These are phyloP conservation scores for Mucor plumbeus DNA, from an alignment of 371 early-diverging fungal species.

Conservation along the genomic window DNA sequence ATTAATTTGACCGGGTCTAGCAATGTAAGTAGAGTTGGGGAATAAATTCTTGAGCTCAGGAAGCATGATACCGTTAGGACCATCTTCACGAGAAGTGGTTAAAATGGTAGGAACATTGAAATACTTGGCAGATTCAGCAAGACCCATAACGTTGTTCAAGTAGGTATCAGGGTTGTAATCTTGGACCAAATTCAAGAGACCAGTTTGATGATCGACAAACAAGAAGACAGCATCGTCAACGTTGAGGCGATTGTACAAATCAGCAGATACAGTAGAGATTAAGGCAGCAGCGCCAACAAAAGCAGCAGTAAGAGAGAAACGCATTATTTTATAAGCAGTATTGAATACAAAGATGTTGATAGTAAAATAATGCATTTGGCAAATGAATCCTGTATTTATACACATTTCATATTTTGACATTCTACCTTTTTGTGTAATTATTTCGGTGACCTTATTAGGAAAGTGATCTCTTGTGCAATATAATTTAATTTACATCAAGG, in stretches of 20 bases:
- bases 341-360: neutral
- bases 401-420: neutral
- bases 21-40: constrained; percentile 29
- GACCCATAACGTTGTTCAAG: constrained; percentile 33
- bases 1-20: constrained; percentile 40
- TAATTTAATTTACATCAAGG: no score
- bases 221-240: constrained; percentile 30
- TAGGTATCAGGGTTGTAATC: constrained; percentile 30
- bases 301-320: constrained; percentile 25
- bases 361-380: neutral
- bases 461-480: neutral
- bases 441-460: neutral
- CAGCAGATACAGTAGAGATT: constrained; percentile 16
- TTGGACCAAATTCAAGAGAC: constrained; percentile 27
- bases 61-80: constrained; percentile 28
- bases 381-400: neutral
- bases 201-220: constrained; percentile 35
- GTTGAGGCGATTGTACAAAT: constrained; percentile 25
- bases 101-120: constrained; percentile 27
- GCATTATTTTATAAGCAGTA: neutral
- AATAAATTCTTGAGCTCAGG: constrained; percentile 15
- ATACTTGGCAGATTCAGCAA: constrained; percentile 34
- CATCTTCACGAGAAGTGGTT: constrained; percentile 36
- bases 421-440: neutral
- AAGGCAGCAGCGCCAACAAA: constrained; percentile 20